These are phyloP conservation scores for Ogataea allantospora DNA, from an alignment of 805 yeast genomes.

Conservation along the genomic window DNA sequence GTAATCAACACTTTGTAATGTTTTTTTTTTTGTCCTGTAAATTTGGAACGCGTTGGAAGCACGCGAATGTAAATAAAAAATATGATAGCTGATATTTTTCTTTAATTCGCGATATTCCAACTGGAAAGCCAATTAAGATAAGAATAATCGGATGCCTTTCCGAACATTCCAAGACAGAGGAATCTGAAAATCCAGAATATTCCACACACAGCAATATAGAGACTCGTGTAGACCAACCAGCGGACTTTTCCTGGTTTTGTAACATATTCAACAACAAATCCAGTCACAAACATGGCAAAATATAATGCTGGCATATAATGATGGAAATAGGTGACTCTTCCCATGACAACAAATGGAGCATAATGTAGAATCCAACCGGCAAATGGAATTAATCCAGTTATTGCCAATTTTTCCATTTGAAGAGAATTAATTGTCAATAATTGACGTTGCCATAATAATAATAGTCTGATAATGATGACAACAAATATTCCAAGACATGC, in stretches of 20 bases:
- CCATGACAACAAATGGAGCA: conserved; percentile 75
- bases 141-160: conserved; percentile 38
- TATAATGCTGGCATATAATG: conserved; percentile 84
- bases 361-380: conserved; percentile 80
- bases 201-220: conserved; percentile 45
- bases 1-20: not conserved
- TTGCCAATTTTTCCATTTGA: conserved; percentile 30
- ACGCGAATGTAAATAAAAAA: conserved; percentile 9
- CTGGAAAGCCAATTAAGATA: conserved; percentile 46
- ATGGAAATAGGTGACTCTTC: conserved; percentile 83
- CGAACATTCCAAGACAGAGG: conserved; percentile 65
- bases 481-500: conserved; percentile 45
- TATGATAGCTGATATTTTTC: not conserved
- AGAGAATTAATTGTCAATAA: conserved; percentile 35
- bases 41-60: conserved; percentile 9
- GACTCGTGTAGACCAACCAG: conserved; percentile 36
- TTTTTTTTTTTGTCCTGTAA: conserved; percentile 4
- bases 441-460: conserved; percentile 71
- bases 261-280: conserved; percentile 51
- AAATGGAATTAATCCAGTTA: conserved; percentile 78
- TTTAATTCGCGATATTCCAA: conserved; percentile 14
- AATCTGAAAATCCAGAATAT: conserved; percentile 62
- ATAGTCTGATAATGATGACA: conserved; percentile 38
- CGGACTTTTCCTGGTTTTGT: conserved; percentile 32
- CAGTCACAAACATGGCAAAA: conserved; percentile 62